phyloP scores from a whole-genome alignment of 164 flowering plant genomes.

The Chloranthus sessilifolius region DNA sequence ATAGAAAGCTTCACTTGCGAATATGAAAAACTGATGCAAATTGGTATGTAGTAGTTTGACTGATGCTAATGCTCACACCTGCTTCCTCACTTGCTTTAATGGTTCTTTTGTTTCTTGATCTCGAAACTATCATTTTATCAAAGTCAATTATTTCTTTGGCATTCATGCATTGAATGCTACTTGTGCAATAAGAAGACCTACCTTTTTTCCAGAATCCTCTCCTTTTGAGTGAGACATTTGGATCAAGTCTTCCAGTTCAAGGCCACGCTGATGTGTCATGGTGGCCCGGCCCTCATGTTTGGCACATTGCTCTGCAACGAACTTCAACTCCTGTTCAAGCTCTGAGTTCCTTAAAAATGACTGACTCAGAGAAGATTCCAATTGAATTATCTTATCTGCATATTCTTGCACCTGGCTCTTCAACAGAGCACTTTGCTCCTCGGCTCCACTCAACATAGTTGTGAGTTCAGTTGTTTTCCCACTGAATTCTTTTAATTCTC shows the following conservation, averaged over 20 bases:
- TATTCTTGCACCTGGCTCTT: slow-evolving; percentile 35
- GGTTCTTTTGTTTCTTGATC: no score
- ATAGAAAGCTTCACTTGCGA: no score
- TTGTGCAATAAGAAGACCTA: no score
- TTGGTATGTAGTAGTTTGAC: no score
- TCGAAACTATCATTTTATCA: no score
- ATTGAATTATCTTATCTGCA: slow-evolving; percentile 34
- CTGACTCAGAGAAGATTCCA: slow-evolving; percentile 44
- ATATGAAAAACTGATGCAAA: no score
- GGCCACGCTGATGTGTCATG: slow-evolving; percentile 52
- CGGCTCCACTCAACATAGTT: slow-evolving; percentile 25
- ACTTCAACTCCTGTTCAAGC: slow-evolving; percentile 63
- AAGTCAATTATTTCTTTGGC: no score
- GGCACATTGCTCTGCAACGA: slow-evolving; percentile 35
- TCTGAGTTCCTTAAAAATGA: slow-evolving; percentile 37
- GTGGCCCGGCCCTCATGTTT: slow-evolving; percentile 72
- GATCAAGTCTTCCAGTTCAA: slow-evolving; percentile 68
- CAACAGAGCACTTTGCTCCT: slow-evolving; percentile 45
- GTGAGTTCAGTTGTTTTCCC: slow-evolving; percentile 41
- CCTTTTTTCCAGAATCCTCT: slow-evolving; percentile 57
- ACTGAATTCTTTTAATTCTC: slow-evolving; percentile 39
- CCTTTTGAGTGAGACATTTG: slow-evolving; percentile 58
- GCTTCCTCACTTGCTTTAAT: no score
- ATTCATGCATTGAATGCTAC: no score
- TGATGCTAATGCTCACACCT: no score